These are phyloP conservation scores for Metschnikowia santaceciliae DNA, from an alignment of 805 yeast species.

Conservation along the genomic window DNA sequence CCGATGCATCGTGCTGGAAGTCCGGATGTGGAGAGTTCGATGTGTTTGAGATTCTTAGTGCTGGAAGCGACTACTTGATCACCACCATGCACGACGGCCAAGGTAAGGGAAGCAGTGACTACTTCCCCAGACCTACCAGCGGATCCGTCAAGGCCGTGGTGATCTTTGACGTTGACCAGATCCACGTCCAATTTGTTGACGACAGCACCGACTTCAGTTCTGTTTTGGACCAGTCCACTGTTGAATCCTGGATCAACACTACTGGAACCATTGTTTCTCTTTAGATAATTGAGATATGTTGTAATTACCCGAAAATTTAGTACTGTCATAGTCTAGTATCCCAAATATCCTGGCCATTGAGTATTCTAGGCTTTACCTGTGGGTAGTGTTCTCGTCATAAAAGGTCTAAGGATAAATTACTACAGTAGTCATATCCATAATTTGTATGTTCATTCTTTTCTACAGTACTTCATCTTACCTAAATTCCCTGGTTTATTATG, in stretches of 20 bases:
- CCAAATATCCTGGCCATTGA: no score
- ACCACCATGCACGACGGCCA: constrained; percentile 83
- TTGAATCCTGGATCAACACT: constrained; percentile 52
- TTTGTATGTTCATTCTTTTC: no score
- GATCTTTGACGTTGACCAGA: constrained; percentile 56
- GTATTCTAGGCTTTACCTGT: no score
- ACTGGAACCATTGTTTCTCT: constrained; percentile 47
- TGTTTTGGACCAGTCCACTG: constrained; percentile 41
- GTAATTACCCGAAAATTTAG: no score
- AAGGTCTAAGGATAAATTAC: no score
- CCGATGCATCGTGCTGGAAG: constrained; percentile 90
- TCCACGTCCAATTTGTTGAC: constrained; percentile 61
- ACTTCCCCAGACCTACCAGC: constrained; percentile 78
- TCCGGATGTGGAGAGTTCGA: constrained; percentile 98
- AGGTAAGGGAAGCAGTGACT: constrained; percentile 89
- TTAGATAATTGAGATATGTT: constrained; percentile 3
- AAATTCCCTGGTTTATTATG: no score
- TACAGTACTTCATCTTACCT: no score
- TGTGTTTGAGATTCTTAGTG: constrained; percentile 78
- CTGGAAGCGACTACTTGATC: constrained; percentile 63
- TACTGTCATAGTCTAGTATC: no score
- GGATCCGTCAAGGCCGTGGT: constrained; percentile 86
- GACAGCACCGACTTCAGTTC: constrained; percentile 51
- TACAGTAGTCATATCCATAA: no score
- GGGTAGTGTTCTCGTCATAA: no score